phyloP scores from a whole-genome alignment of 164 flowering plant genomes.

The Cinnamomum chago region DNA sequence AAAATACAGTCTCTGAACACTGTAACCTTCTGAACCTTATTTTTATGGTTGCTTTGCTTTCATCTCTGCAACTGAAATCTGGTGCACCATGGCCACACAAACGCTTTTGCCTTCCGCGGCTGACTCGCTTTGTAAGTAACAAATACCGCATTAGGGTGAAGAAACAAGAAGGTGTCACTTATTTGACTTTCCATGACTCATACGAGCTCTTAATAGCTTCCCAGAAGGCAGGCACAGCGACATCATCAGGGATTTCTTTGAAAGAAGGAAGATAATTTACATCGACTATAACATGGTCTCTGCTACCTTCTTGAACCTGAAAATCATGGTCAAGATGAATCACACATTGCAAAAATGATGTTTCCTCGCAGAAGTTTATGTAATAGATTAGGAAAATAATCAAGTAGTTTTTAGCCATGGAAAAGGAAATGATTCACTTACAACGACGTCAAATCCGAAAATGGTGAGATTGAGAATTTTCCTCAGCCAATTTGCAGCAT shows the following conservation, averaged over 20 bases:
- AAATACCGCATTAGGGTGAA: background rate
- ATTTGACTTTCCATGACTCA: constrained; percentile 26
- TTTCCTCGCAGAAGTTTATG: background rate
- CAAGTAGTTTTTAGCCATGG: background rate
- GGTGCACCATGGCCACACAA: no score
- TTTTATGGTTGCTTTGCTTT: no score
- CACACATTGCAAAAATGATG: background rate
- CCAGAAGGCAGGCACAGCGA: constrained; percentile 91
- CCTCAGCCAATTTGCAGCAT: constrained; percentile 74
- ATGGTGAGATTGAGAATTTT: constrained; percentile 65
- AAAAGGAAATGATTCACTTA: constrained; percentile 30
- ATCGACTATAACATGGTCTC: constrained; percentile 93
- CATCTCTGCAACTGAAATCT: no score
- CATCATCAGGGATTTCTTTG: constrained; percentile 77
- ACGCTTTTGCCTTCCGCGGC: background rate
- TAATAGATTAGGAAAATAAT: background rate
- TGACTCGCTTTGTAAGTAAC: background rate
- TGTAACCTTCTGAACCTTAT: no score
- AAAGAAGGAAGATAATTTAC: constrained; percentile 92
- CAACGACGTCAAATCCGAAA: constrained; percentile 96
- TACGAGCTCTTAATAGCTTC: constrained; percentile 57
- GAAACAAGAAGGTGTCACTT: background rate
- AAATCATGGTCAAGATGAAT: background rate
- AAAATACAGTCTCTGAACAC: no score
- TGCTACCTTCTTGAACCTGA: constrained; percentile 78